Conservation (phyloP, 139 green algal species). For the Zygnema cylindricum region DNA sequence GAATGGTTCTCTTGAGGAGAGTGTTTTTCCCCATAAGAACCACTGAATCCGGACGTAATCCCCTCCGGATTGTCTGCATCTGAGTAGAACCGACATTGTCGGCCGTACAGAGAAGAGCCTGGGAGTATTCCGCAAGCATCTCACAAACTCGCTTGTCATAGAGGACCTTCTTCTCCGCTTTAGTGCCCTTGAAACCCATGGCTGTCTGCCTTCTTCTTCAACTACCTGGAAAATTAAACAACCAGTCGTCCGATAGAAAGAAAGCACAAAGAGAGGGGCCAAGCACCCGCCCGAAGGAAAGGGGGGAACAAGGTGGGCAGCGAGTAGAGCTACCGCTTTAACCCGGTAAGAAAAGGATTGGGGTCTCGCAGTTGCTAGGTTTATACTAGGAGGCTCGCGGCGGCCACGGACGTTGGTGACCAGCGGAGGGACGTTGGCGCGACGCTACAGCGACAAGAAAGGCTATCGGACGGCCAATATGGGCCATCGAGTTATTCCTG, state of each 20-base stretch:
- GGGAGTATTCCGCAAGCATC: conserved; percentile 65
- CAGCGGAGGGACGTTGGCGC: too few relatives aligned
- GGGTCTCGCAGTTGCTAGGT: too few relatives aligned
- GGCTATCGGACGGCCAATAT: too few relatives aligned
- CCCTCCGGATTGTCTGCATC: conserved; percentile 97
- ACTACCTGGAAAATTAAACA: not conserved
- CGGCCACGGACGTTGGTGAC: too few relatives aligned
- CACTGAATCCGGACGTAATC: conserved; percentile 81
- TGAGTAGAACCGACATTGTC: conserved; percentile 99
- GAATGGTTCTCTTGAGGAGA: conserved; percentile 95
- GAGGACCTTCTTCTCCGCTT: conserved; percentile 66
- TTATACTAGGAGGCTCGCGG: too few relatives aligned
- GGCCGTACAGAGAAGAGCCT: conserved; percentile 69
- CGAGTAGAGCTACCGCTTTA: not conserved
- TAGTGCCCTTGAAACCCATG: conserved; percentile 55
- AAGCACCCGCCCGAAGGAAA: not conserved
- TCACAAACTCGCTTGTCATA: conserved; percentile 63
- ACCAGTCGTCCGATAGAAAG: not conserved
- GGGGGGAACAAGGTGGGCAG: not conserved
- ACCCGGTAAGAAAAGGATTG: not conserved
- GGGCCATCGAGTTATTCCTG: too few relatives aligned
- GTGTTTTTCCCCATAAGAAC: conserved; percentile 99
- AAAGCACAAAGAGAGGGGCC: not conserved
- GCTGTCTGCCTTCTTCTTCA: not conserved
- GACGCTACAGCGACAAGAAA: too few relatives aligned